phyloP scores from a whole-genome alignment of 768 basidiomycete genomes.

The Megacollybia marginata region DNA sequence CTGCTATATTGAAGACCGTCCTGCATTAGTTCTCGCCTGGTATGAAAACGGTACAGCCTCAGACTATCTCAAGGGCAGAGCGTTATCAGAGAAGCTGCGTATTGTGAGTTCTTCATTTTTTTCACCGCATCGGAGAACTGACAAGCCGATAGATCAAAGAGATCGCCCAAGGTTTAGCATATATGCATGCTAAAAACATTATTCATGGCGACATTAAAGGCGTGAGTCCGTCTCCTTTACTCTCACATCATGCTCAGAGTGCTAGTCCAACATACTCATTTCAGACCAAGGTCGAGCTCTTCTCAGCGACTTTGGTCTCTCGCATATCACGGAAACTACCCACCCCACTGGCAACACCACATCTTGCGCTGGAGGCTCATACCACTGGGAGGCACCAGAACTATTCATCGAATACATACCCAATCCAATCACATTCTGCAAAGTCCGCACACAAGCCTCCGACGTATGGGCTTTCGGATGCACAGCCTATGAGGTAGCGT shows the following conservation, averaged over 20 bases:
- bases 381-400: neutral
- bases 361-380: neutral
- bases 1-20: neutral
- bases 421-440: neutral
- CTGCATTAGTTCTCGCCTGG: neutral
- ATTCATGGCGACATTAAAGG: no score
- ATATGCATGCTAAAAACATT: neutral
- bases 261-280: neutral
- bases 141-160: neutral
- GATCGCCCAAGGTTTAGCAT: neutral
- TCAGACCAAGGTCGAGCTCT: neutral
- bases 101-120: neutral
- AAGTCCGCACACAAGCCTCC: neutral
- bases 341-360: neutral
- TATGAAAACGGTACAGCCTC: neutral
- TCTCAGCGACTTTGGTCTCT: neutral
- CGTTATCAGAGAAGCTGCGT: neutral
- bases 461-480: neutral
- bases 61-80: neutral
- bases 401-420: neutral
- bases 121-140: neutral
- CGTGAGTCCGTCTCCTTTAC: neutral
- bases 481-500: neutral
- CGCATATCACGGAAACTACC: neutral
- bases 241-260: neutral